Evolutionary conservation across 768 basidiomycete genomes (phyloP).

Genomic region (Cystoderma amianthinum): DNA sequence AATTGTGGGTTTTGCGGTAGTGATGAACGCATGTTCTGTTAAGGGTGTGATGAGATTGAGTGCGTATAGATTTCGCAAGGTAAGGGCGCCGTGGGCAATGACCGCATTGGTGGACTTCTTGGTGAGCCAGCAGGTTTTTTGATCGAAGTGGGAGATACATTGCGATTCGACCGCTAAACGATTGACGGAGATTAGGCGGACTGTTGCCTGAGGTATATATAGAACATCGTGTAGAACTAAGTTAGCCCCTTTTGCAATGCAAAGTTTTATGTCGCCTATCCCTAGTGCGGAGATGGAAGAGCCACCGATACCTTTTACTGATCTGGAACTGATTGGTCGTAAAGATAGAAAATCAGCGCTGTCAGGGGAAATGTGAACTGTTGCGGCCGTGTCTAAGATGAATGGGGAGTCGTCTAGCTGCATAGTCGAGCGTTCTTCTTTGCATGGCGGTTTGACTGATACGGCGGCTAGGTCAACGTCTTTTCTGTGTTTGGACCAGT

Average conservation of each 20-base stretch:
- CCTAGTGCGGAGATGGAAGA: neutral
- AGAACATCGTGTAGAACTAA: neutral
- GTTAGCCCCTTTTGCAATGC: neutral
- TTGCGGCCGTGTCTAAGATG: neutral
- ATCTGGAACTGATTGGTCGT: neutral
- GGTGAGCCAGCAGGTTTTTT: neutral
- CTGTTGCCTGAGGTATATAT: neutral
- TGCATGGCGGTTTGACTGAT: neutral
- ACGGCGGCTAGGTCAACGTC: neutral
- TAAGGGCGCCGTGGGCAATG: neutral
- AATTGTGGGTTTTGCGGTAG: conserved; percentile 5
- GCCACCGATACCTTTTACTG: neutral
- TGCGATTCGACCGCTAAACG: neutral
- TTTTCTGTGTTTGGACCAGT: neutral
- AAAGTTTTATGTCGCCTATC: neutral
- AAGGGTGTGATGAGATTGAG: conserved; percentile 5
- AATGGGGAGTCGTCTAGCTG: neutral
- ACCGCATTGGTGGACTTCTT: neutral
- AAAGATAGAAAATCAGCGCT: neutral
- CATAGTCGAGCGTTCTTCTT: neutral
- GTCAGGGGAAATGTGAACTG: neutral
- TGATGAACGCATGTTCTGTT: conserved; percentile 10
- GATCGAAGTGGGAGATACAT: neutral
- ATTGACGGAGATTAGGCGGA: neutral
- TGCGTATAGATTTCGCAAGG: conserved; percentile 10